Conservation (phyloP, 2,329 filamentous ascomycete species). For the Pyricularia pennisetigena region DNA sequence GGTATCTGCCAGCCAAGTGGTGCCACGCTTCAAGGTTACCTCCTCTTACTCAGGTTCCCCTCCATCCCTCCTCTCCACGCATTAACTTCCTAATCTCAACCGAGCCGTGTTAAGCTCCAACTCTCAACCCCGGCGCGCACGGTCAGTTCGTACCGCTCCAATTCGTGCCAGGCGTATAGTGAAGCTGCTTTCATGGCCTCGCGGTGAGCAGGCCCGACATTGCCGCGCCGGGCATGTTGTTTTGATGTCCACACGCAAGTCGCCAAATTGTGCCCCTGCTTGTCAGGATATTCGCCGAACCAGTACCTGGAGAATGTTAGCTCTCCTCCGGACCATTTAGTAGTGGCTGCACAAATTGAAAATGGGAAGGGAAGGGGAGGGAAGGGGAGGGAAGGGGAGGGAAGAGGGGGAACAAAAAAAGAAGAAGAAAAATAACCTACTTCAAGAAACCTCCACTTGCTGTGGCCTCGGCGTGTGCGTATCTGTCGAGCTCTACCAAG, state of each 20-base stretch:
- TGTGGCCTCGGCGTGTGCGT: constrained; percentile 71
- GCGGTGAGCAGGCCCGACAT: constrained; percentile 47
- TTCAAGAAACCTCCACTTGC: constrained; percentile 75
- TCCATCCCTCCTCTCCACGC: constrained; percentile 25
- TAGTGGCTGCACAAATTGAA: neutral
- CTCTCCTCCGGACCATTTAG: neutral
- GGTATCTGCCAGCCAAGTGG: neutral
- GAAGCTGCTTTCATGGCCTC: constrained; percentile 57
- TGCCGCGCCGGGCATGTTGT: constrained; percentile 49
- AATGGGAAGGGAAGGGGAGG: neutral
- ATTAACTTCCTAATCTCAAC: constrained; percentile 35
- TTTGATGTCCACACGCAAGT: constrained; percentile 62
- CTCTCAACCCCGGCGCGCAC: constrained; percentile 53
- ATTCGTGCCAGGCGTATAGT: constrained; percentile 57
- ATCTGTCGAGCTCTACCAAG: constrained; percentile 64
- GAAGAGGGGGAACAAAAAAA: neutral
- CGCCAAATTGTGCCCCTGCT: constrained; percentile 65
- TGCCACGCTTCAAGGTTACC: neutral
- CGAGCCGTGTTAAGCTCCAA: constrained; percentile 31
- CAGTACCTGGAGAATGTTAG: constrained; percentile 52
- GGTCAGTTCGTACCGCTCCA: constrained; percentile 60
- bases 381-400: neutral
- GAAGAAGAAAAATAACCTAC: constrained; percentile 26
- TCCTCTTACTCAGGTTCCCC: neutral
- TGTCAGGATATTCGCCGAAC: constrained; percentile 64